phyloP scores from a whole-genome alignment of 257 asterid genomes.

The Solanum piurae region DNA sequence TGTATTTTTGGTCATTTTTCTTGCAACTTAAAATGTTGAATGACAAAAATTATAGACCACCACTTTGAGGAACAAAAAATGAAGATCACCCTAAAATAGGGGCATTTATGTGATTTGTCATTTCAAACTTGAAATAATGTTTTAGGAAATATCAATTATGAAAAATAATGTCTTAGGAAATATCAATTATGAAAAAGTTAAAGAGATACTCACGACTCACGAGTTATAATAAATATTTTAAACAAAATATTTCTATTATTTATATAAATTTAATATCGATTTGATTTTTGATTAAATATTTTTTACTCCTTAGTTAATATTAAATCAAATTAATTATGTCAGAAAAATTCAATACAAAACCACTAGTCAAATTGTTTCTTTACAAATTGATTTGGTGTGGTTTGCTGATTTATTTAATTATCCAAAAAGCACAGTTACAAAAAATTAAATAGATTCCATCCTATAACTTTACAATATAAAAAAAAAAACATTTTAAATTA shows the following conservation, averaged over 20 bases:
- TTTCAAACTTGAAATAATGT: background rate
- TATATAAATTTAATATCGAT: too few relatives aligned
- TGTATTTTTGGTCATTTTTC: background rate
- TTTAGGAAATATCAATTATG: background rate
- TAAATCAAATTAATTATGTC: too few relatives aligned
- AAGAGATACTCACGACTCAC: too few relatives aligned
- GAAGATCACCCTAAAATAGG: background rate
- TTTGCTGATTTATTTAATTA: background rate
- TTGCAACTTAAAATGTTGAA: background rate
- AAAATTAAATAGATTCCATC: background rate
- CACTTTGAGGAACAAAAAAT: background rate
- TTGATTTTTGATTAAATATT: too few relatives aligned
- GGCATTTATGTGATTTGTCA: background rate
- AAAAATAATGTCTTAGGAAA: background rate
- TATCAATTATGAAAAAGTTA: too few relatives aligned
- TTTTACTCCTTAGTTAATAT: background rate
- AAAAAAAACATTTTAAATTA: too few relatives aligned
- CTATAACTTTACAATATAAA: background rate
- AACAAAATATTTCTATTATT: too few relatives aligned
- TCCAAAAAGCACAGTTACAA: background rate
- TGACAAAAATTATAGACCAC: background rate
- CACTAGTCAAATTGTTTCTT: background rate
- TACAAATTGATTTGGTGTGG: background rate
- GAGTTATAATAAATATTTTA: too few relatives aligned
- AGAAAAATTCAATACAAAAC: too few relatives aligned